Conservation (phyloP, 192 early-diverging fungal genomes). For the Linnemannia exigua region DNA sequence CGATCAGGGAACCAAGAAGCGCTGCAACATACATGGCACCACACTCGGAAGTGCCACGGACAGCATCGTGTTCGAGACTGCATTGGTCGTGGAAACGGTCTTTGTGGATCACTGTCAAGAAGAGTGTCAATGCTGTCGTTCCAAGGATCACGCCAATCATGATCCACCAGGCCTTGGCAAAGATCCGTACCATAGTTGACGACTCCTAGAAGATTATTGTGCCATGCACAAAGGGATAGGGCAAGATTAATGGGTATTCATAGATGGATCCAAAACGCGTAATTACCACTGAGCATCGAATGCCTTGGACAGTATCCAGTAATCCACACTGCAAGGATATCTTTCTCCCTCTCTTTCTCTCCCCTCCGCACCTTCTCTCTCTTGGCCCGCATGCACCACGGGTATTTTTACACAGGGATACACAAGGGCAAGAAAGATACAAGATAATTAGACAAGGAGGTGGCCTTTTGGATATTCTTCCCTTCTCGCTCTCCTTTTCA, state of each 20-base stretch:
- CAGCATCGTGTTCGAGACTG: conserved; percentile 16
- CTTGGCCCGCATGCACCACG: neutral
- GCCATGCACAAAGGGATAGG: neutral
- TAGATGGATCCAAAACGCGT: neutral
- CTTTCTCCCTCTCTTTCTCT: neutral
- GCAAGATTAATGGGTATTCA: neutral
- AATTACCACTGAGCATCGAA: neutral
- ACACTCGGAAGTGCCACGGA: conserved; percentile 22
- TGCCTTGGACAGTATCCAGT: neutral
- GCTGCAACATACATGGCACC: conserved; percentile 45
- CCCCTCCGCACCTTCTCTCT: neutral
- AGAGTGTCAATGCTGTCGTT: conserved; percentile 35
- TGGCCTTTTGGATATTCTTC: neutral
- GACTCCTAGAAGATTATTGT: conserved; percentile 26
- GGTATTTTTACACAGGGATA: neutral
- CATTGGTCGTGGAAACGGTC: conserved; percentile 33
- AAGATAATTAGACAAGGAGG: conserved; percentile 2
- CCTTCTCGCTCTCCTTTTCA: neutral
- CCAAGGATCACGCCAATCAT: conserved; percentile 48
- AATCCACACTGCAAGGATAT: neutral
- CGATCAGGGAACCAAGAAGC: conserved; percentile 36
- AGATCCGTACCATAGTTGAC: conserved; percentile 23
- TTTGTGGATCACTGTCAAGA: conserved; percentile 39
- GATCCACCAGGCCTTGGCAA: conserved; percentile 44
- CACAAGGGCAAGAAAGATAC: neutral